Conservation (phyloP, 331 rosid species). For the Erythrophleum ivorense region DNA sequence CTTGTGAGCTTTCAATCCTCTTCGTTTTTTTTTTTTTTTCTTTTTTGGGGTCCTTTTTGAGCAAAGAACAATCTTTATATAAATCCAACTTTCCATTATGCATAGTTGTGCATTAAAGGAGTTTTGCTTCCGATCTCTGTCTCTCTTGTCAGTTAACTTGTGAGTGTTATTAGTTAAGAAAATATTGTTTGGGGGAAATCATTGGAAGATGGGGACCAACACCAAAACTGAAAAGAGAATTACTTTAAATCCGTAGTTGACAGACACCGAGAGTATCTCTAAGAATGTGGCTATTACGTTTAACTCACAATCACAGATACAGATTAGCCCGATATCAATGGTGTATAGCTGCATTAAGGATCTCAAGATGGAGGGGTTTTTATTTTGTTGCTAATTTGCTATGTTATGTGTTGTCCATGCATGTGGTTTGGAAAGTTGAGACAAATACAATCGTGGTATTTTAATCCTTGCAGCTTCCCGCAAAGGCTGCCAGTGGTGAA, state of each 20-base stretch:
- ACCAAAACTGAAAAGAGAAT: background rate
- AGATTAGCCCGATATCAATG: no score
- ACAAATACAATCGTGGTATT: background rate
- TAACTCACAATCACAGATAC: no score
- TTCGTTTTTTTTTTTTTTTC: no score
- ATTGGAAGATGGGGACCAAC: constrained; percentile 35
- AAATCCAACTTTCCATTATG: background rate
- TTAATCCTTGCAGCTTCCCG: no score
- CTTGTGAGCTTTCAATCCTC: no score
- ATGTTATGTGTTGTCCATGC: background rate
- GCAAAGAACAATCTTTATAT: background rate
- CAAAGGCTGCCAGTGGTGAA: no score
- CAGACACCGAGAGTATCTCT: no score
- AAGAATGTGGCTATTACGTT: no score
- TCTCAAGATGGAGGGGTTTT: background rate
- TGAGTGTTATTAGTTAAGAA: background rate
- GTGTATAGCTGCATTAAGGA: background rate
- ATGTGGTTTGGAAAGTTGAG: background rate
- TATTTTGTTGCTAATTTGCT: background rate
- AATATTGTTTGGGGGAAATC: constrained; percentile 39
- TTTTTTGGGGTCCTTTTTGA: background rate
- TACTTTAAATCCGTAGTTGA: no score
- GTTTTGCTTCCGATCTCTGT: background rate
- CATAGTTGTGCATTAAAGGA: background rate
- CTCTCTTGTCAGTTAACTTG: background rate